A percentile compares a stretch with the other conserved stretches of the same genome.
Conservation (phyloP, 306 rosid genomes). For the Rosa chinensis region DNA sequence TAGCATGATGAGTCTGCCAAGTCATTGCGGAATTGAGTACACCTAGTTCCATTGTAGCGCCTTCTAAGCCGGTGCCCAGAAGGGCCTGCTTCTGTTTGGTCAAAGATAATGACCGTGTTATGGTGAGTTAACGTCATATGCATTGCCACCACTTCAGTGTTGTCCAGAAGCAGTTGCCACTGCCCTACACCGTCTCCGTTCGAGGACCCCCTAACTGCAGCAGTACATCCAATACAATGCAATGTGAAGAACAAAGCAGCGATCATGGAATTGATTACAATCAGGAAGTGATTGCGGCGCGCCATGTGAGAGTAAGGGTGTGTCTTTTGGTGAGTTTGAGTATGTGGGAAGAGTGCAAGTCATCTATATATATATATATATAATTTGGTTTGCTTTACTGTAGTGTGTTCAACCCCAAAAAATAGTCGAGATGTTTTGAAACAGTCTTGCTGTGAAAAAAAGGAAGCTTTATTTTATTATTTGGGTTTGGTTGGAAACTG, state of each 20-base stretch:
- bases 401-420: not conserved
- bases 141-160: constrained; percentile 70
- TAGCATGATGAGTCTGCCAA: constrained; percentile 53
- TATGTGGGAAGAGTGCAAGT: constrained; percentile 6
- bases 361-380: constrained; percentile 6
- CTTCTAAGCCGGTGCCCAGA: constrained; percentile 52
- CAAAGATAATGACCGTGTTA: constrained; percentile 65
- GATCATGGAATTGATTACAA: constrained; percentile 19
- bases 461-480: not conserved
- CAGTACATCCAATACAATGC: constrained; percentile 15
- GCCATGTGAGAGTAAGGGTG: constrained; percentile 12
- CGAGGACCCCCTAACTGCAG: constrained; percentile 21
- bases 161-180: constrained; percentile 63
- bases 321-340: not conserved
- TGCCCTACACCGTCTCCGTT: constrained; percentile 42
- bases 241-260: constrained; percentile 23
- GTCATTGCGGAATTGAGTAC: constrained; percentile 30
- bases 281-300: constrained; percentile 12
- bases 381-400: not conserved
- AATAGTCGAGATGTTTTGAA: not conserved
- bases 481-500: not conserved
- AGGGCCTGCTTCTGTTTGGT: constrained; percentile 59
- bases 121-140: constrained; percentile 64
- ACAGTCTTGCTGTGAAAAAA: constrained; percentile 8
- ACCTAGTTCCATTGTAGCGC: constrained; percentile 39